Conservation (phyloP, 352 stramenopile genomes). For the Pythium guiyangense region DNA sequence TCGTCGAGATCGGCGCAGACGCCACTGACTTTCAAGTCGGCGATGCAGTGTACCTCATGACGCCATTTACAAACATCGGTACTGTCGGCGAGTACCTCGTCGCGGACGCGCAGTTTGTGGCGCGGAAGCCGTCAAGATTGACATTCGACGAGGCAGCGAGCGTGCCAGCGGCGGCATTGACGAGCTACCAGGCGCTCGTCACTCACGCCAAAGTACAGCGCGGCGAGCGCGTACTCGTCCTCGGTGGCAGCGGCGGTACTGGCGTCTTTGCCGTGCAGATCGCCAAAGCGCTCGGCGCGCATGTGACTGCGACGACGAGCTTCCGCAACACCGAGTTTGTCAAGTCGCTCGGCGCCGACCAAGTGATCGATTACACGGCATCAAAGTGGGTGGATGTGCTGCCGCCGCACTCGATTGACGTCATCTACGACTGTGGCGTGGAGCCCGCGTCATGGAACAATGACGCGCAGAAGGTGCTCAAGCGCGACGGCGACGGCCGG, state of each 20-base stretch:
- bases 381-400: slow-evolving; percentile 19
- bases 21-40: too few species aligned
- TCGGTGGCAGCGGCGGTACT: too few species aligned
- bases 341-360: slow-evolving; percentile 21
- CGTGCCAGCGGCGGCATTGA: slow-evolving; percentile 16
- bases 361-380: slow-evolving; percentile 54
- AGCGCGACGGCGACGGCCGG: too few species aligned
- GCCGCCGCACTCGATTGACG: slow-evolving; percentile 9
- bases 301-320: slow-evolving; percentile 55
- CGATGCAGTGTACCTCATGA: too few species aligned
- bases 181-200: slow-evolving; percentile 21
- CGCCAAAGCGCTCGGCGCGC: slow-evolving; percentile 34
- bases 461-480: too few species aligned
- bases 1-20: too few species aligned
- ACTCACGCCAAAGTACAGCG: slow-evolving; percentile 16
- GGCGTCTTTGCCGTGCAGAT: too few species aligned
- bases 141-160: slow-evolving; percentile 14
- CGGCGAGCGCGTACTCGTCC: slow-evolving; percentile 27
- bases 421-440: slow-evolving; percentile 20
- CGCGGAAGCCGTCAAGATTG: slow-evolving; percentile 22
- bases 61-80: too few species aligned
- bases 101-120: slow-evolving; percentile 16
- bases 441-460: too few species aligned
- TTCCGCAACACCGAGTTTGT: slow-evolving; percentile 50
- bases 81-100: slow-evolving; percentile 16